Evolutionary conservation across 1,284 basidiomycete genomes (phyloP).

Genomic region (Microbotryomycetes sp.): DNA sequence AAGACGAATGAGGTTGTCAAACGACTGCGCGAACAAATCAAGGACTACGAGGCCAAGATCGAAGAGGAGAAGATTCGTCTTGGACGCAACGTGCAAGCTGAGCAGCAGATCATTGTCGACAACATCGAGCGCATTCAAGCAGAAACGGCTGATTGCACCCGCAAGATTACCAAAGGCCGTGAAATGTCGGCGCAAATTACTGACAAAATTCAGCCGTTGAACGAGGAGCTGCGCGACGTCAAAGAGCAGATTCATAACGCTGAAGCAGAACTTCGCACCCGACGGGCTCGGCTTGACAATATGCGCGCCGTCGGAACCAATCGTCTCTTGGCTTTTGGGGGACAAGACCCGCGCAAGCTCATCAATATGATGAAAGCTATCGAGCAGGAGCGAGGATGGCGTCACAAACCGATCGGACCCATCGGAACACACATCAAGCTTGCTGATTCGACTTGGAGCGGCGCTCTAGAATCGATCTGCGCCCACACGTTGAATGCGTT

Average conservation of each 20-base stretch:
- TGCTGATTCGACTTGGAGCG: constrained; percentile 62
- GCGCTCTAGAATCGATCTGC: constrained; percentile 60
- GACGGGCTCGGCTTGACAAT: background rate
- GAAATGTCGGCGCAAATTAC: background rate
- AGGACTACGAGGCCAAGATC: constrained; percentile 51
- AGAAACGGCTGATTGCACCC: constrained; percentile 1
- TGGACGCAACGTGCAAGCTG: constrained; percentile 50
- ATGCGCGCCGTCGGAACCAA: constrained; percentile 43
- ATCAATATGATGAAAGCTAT: constrained; percentile 46
- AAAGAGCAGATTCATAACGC: constrained; percentile 1
- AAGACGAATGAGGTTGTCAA: constrained; percentile 4
- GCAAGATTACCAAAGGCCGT: background rate
- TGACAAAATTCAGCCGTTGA: background rate
- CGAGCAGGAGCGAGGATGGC: constrained; percentile 52
- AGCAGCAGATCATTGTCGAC: constrained; percentile 35
- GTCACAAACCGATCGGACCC: constrained; percentile 71
- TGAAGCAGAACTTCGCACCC: background rate
- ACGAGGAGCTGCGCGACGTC: background rate
- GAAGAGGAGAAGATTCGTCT: constrained; percentile 52
- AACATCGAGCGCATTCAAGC: constrained; percentile 12
- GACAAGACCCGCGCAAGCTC: constrained; percentile 44
- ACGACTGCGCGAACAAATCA: constrained; percentile 47
- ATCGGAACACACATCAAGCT: constrained; percentile 75
- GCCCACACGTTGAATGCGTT: constrained; percentile 60
- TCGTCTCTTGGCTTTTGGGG: constrained; percentile 49